phyloP scores from a whole-genome alignment of 192 early-diverging fungal species.

The Mortierella hygrophila region DNA sequence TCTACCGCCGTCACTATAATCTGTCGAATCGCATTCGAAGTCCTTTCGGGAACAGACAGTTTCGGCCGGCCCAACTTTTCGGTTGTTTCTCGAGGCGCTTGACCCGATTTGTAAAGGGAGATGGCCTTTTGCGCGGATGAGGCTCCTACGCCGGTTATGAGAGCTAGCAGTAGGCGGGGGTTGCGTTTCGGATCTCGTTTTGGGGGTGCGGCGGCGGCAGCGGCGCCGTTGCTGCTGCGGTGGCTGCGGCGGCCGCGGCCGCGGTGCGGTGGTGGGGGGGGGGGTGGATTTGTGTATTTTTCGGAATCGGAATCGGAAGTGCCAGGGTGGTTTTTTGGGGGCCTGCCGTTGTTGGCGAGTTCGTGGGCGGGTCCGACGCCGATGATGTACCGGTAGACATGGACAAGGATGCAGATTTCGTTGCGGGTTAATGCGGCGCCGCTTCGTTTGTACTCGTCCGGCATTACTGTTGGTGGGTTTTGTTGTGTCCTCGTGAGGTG shows the following conservation, averaged over 20 bases:
- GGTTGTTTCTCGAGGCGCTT: background rate
- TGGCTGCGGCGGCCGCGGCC: no score
- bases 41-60: background rate
- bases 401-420: background rate
- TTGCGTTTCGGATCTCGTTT: background rate
- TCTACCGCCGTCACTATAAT: background rate
- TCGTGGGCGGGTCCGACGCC: background rate
- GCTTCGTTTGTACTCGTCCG: background rate
- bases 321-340: no score
- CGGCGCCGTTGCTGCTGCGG: no score
- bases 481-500: background rate
- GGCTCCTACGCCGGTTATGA: background rate
- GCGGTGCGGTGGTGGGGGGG: no score
- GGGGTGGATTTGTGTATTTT: background rate
- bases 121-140: background rate
- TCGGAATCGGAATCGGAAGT: background rate
- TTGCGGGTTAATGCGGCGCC: background rate
- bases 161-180: background rate
- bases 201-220: no score
- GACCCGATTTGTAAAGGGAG: background rate
- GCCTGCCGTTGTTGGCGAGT: background rate
- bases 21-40: background rate
- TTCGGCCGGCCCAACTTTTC: background rate
- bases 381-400: background rate
- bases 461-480: background rate